Evolutionary conservation across 805 yeast species (phyloP), one percentile per base, ranked within the genome.

Genomic region (Komagataella kurtzmanii): DNA sequence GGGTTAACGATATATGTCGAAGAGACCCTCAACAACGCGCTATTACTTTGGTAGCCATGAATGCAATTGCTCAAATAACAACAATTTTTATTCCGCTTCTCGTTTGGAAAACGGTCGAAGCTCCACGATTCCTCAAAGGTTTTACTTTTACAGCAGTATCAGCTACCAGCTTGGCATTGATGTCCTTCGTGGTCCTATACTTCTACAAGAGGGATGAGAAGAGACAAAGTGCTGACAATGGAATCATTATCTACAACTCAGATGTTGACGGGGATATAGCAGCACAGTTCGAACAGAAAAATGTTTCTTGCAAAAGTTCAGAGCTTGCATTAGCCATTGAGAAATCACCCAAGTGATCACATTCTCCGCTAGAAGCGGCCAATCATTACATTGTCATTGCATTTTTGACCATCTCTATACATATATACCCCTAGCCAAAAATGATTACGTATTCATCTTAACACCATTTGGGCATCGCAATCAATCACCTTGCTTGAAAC

Each of bases 121-220:
- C 80, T 6, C 86, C 86, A 24, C 65, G 76, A 46, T 81, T 68
- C 59, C 65, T 65, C 48, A 78, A 74, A 50, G 85, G 85, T 53
- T 30, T 30, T 3, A 30, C n/a, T 14, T 80, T 70, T 60, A 62
- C 74, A 1, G 73, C 74, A 18, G 69, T 71, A 61, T 72, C 75
- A 6, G 71, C 66, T 3, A 69, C 69, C 55, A 30, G 40, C 14
- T 8, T 30, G 40, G 12, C 40, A 30, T 30, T 30, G 5, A 30
- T 30, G 40, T 30, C n/a, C 40, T 8, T 30, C 12, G 40, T 30
- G 2, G 40, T 30, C 40, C 14, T 8, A 14, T 30, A 30, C 14
- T 73, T 77, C 55, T 79, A 76, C 63, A 79, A 77, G 61, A 65
- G 71, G 49, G 77, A 77, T 49, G 83, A 79, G 59, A 70, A 69